Base-by-base conservation (phyloP, 345 rosid species). In the Pelargonium nanum region DNA sequence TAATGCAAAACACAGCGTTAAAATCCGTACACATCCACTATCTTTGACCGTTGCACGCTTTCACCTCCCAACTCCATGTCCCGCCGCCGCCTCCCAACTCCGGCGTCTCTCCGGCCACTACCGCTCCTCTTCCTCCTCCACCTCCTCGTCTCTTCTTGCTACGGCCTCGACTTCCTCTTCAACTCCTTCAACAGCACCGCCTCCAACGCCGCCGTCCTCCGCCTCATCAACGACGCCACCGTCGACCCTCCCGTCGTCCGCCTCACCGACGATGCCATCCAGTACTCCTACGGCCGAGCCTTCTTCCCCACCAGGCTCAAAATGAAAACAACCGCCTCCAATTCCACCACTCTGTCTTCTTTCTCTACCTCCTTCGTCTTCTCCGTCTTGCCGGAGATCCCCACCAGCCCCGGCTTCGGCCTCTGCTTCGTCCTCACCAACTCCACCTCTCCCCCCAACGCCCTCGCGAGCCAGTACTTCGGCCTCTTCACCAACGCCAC, bases 391-490 rank as follows among this genome's bases (percentile, higher is more conserved):
- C 82, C 80, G 4, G 59, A 75, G 58, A 81, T 87, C 56, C 67
- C 87, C 23, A 68, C 89, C 5, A 84, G 84, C 22, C 96, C 97
- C 0, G 93, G 94, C 4, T 85, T 87, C 25, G 97, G 93, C 73
- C 89, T 91, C 65, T 81, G 86, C 51, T 85, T 91, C 72, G 89
- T 83, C 65, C 91, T 91, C 73, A 80, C 88, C 59, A 85, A 88
- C 52, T 80, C 81, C 65, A 84, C 93, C 0, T 77, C 86, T 22
- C 96, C 96, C 1, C 89, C 96, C 0, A 80, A 70, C 0, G 86
- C 94, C 2, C 6, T 91, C 6, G 77, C 88, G 2, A 53, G 96
- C 70, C 96, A 91, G 60, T 87, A 80, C 77, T 87, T 87, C 19
- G 96, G 96, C 17, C 78, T 87, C 53, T 91, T 91, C 69, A 72